Evolutionary conservation across 257 asterid genomes (phyloP).

Genomic region (Linderniella brevidens): DNA sequence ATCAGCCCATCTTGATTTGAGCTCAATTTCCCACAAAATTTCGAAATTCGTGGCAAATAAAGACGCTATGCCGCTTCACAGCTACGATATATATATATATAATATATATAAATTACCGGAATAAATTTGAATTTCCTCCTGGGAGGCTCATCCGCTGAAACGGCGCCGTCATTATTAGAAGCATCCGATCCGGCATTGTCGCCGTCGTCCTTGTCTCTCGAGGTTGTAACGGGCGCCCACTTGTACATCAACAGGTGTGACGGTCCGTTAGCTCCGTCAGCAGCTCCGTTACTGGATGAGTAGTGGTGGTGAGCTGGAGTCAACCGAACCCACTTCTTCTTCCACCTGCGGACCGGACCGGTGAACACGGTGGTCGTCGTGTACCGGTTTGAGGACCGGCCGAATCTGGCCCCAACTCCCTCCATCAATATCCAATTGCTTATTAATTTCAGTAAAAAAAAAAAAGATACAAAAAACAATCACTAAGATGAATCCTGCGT

Average conservation of each 20-base stretch:
- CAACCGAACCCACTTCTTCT: conserved; percentile 27
- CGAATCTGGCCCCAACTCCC: conserved; percentile 85
- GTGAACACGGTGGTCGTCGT: conserved; percentile 83
- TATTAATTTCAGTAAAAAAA: too few relatives aligned
- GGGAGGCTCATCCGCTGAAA: conserved; percentile 42
- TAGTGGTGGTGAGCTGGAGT: conserved; percentile 19
- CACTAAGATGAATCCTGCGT: too few relatives aligned
- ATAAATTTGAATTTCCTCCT: conserved; percentile 66
- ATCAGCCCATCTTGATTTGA: too few relatives aligned
- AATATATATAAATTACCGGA: conserved; percentile 50
- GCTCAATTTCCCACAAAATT: not conserved
- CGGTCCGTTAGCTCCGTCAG: conserved; percentile 34
- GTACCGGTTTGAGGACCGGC: conserved; percentile 80
- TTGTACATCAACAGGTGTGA: conserved; percentile 59
- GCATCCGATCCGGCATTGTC: conserved; percentile 23
- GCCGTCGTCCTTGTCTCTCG: conserved; percentile 24
- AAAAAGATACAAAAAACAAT: too few relatives aligned
- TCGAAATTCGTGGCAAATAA: not conserved
- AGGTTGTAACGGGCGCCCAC: conserved; percentile 53
- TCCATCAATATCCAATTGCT: conserved; percentile 28
- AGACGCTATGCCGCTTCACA: not conserved
- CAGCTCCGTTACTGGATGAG: conserved; percentile 26
- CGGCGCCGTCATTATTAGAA: conserved; percentile 24
- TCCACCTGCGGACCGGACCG: conserved; percentile 65
- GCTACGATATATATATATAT: too few relatives aligned